Base-by-base conservation (phyloP, 768 basidiomycete genomes). In the Pisolithus albus region DNA sequence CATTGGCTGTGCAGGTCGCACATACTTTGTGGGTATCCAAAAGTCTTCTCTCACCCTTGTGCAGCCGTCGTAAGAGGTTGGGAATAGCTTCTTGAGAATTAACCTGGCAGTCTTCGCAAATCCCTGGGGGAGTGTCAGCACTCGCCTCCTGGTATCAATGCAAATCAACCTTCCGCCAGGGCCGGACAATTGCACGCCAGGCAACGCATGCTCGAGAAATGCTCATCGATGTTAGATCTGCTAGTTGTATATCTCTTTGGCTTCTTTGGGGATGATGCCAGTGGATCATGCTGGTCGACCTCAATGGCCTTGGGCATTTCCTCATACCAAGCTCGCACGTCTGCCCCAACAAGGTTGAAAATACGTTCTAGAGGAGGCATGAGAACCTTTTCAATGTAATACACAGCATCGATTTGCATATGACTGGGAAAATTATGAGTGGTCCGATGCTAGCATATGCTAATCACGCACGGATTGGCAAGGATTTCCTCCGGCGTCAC, bases 311-410 rank as follows among this genome's bases (percentile, higher is more conserved):
- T 83, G 2, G 91, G 88, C 91, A 94, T 92, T 26, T 86, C 83
- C 46, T 85, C 76, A 61, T 82, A 97, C 95, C 95, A 98, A 40
- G 75, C 72, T 48, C 78, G 77, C 24, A 95, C 84, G 63, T 96
- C 87, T 8, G 86, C 92, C 15, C 95, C 94, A 32, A 94, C 75
- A 21, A 98, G 80, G 30, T 86, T 92, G 74, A 98, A 91, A 42
- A 99, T 80, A 43, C 96, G 80, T 52, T 89, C 87, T 56, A 99
- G 64, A 0, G 95, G 92, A 8, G 91, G 92, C 41, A 98, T 91
- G 43, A 98, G 75, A 15, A 93, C 83, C 42, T 80, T 75, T 0
- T 80, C 78, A 60, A 99, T 94, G 65, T 99, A 98, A 65, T 97
- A 96, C 10, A 75, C 65, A 5, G 84, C 85, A 59, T 99, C 94